A percentile compares a stretch with the other conserved stretches of the same genome.
phyloP scores from a whole-genome alignment of 2,329 filamentous ascomycete genomes.

The Beauveria australis region DNA sequence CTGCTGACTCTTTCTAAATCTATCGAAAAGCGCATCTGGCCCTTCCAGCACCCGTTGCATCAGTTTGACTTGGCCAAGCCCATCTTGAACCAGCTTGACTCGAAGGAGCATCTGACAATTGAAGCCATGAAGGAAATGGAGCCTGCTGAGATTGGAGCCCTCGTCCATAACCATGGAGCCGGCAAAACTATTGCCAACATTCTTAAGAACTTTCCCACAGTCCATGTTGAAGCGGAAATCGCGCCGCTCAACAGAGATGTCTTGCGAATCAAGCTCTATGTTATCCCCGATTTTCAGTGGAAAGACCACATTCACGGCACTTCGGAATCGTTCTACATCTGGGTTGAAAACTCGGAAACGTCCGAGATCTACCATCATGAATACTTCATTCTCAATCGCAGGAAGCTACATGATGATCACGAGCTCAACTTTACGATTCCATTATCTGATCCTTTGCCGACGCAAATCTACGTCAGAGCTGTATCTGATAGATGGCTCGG shows the following conservation, averaged over 20 bases:
- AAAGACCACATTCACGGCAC: slow-evolving; percentile 89
- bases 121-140: slow-evolving; percentile 92
- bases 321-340: slow-evolving; percentile 96
- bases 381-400: slow-evolving; percentile 85
- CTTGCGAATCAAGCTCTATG: slow-evolving; percentile 75
- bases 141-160: slow-evolving; percentile 72
- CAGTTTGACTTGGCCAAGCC: slow-evolving; percentile 88
- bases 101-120: slow-evolving; percentile 68
- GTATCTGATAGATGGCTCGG: slow-evolving; percentile 96
- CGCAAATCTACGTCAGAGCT: slow-evolving; percentile 90
- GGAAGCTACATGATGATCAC: slow-evolving; percentile 90
- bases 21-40: slow-evolving; percentile 93
- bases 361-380: slow-evolving; percentile 97
- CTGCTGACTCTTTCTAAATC: slow-evolving; percentile 89
- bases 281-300: slow-evolving; percentile 89
- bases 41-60: slow-evolving; percentile 86
- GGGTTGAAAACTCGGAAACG: slow-evolving; percentile 97
- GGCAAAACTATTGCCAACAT: slow-evolving; percentile 74
- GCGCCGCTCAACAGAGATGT: slow-evolving; percentile 93
- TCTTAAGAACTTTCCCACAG: slow-evolving; percentile 83
- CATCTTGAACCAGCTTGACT: slow-evolving; percentile 74
- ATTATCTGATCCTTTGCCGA: slow-evolving; percentile 82
- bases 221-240: slow-evolving; percentile 87
- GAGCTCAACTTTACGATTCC: slow-evolving; percentile 98
- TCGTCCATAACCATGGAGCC: slow-evolving; percentile 87